These are phyloP conservation scores for Termitomyces sp. DNA, from an alignment of 768 basidiomycete species.

Conservation along the genomic window DNA sequence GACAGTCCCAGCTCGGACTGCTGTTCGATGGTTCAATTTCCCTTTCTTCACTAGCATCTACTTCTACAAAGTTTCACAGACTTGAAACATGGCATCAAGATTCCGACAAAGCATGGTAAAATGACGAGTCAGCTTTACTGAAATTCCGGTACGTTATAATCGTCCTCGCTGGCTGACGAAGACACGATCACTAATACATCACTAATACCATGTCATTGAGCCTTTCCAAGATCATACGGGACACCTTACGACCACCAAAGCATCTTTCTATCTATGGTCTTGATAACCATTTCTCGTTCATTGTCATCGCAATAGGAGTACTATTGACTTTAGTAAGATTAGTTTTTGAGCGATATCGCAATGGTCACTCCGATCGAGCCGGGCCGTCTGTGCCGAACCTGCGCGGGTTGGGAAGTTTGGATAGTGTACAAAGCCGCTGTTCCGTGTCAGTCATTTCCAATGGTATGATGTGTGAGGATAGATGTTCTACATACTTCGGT, in stretches of 20 bases:
- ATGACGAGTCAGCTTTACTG: too few relatives aligned
- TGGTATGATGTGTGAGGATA: not conserved
- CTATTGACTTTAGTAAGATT: too few relatives aligned
- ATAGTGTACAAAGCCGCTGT: not conserved
- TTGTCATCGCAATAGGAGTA: constrained; percentile 52
- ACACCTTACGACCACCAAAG: constrained; percentile 55
- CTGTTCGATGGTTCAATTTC: too few relatives aligned
- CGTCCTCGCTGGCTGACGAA: too few relatives aligned
- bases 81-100: too few relatives aligned
- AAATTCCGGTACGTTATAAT: too few relatives aligned
- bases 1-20: too few relatives aligned
- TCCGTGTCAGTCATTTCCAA: not conserved
- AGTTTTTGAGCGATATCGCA: too few relatives aligned
- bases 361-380: constrained; percentile 64
- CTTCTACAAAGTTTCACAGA: too few relatives aligned
- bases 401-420: not conserved
- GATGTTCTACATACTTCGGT: not conserved
- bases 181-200: too few relatives aligned
- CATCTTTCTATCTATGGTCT: constrained; percentile 69
- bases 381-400: constrained; percentile 33
- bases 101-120: constrained; percentile 1
- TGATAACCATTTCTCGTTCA: constrained; percentile 59
- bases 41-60: too few relatives aligned
- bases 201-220: too few relatives aligned
- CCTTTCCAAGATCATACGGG: constrained; percentile 58